Evolutionary conservation across 768 basidiomycete genomes (phyloP).

Genomic region (Boletus sp.): DNA sequence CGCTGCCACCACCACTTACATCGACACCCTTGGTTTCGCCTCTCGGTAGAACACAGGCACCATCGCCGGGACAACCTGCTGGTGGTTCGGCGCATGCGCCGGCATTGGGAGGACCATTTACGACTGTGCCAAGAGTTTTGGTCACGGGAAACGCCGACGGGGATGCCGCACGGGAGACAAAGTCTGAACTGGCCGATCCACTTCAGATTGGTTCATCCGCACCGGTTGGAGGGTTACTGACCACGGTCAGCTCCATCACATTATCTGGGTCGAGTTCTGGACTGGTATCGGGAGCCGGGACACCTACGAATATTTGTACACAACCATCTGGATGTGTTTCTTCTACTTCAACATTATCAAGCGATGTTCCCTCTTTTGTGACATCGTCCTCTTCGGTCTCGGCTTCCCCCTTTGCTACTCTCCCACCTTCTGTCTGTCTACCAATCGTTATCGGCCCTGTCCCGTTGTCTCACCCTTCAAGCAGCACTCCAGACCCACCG

Average conservation of each 20-base stretch:
- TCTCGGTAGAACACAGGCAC: conserved; percentile 19
- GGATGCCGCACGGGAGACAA: not conserved
- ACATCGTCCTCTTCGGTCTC: conserved; percentile 7
- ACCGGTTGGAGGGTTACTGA: not conserved
- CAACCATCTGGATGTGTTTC: not conserved
- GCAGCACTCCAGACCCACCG: conserved; percentile 40
- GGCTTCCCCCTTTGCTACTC: conserved; percentile 27
- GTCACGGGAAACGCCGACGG: not conserved
- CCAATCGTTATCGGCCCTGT: conserved; percentile 77
- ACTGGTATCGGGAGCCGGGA: conserved; percentile 2
- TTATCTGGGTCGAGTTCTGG: conserved; percentile 2
- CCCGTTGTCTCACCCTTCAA: conserved; percentile 56
- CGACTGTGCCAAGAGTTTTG: conserved; percentile 2
- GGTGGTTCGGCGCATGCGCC: not conserved
- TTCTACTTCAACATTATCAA: conserved; percentile 16
- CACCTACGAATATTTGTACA: conserved; percentile 19
- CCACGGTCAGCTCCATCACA: not conserved
- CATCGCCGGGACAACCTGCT: conserved; percentile 1
- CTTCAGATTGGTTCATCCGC: conserved; percentile 1
- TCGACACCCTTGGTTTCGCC: conserved; percentile 58
- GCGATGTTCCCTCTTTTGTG: conserved; percentile 14
- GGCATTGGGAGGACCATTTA: not conserved
- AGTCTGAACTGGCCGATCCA: conserved; percentile 5
- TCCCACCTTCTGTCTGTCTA: conserved; percentile 51
- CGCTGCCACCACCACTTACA: conserved; percentile 67